Base-by-base conservation (phyloP, 2,329 filamentous ascomycete species). In the Aspergillus sp. region DNA sequence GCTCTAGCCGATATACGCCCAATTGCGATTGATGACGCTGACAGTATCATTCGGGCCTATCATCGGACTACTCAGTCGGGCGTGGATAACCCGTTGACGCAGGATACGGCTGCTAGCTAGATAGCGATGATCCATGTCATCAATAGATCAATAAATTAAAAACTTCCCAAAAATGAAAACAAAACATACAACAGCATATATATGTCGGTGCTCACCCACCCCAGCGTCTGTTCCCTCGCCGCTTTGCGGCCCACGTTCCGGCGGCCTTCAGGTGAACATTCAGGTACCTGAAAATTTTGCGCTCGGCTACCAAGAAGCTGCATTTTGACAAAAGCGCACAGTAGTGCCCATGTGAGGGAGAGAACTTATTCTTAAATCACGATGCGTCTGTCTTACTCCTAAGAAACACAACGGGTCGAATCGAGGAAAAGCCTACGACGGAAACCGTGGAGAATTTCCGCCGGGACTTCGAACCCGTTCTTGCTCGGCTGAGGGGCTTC, bases 21-120 rank as follows among this genome's bases (percentile, higher is more conserved):
- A 51, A 87, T 96, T 60, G 88, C 89, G 52, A 86, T 96, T 59
- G 92, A 97, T 72, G 92, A 97, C 68, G 87, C 89, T 14, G 91
- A 96, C 75, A 87, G 84, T 25, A 92, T 96, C 60, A 95, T 96
- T 71, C 83, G 89, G 54, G 84, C 84, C 44, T 94, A 88, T 79
- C 87, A 95, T 76, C 78, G 81, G 61, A 85, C 86, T 70, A 71
- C 87, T 61, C 81, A 81, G 70, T 73, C 76, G 46, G 81, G 81
- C 47, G 79, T 81, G 71, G 75, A 84, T 70, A 78, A 77, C 72
- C 84, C 79, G 21, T 76, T 88, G 21, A 74, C 87, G 45, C 78
- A 85, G 53, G 76, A 88, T 71, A 86, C 81, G 11, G 77, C 76
- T n/a, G n/a, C n/a, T n/a, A n/a, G n/a, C n/a, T n/a, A n/a, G n/a